Evolutionary conservation across 2,329 filamentous ascomycete species (phyloP).

Genomic region (Calonectria hongkongensis): DNA sequence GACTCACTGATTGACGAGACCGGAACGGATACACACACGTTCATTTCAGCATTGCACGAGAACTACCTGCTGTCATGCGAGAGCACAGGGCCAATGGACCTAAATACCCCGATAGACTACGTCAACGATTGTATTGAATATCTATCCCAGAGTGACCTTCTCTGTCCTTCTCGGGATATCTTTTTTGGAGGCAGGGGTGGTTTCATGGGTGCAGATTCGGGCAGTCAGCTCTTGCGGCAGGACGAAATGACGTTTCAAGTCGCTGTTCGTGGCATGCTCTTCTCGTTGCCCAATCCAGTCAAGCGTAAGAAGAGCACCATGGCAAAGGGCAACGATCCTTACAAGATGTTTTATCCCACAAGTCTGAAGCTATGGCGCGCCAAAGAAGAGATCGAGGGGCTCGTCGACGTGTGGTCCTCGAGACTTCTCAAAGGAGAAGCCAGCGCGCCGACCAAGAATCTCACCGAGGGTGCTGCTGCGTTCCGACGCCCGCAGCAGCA

Average conservation of each 20-base stretch:
- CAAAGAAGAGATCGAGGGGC: constrained; percentile 86
- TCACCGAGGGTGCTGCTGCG: constrained; percentile 68
- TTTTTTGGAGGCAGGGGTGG: constrained; percentile 79
- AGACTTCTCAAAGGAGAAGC: constrained; percentile 75
- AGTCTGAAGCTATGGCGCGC: constrained; percentile 89
- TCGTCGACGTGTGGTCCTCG: constrained; percentile 82
- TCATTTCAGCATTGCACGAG: constrained; percentile 92
- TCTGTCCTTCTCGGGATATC: constrained; percentile 83
- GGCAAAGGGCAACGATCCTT: constrained; percentile 75
- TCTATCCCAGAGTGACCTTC: constrained; percentile 90
- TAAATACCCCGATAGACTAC: constrained; percentile 81
- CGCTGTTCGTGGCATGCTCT: constrained; percentile 89
- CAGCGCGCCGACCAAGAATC: constrained; percentile 58
- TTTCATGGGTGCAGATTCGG: constrained; percentile 72
- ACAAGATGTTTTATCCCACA: constrained; percentile 94
- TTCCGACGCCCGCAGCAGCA: constrained; percentile 67
- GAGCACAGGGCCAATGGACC: constrained; percentile 68
- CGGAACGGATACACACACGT: constrained; percentile 93
- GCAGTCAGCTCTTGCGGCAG: constrained; percentile 86
- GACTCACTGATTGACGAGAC: constrained; percentile 93
- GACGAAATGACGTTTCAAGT: constrained; percentile 97
- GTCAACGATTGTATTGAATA: constrained; percentile 90
- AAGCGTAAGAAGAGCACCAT: constrained; percentile 75
- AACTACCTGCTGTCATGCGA: constrained; percentile 94
- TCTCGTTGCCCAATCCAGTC: constrained; percentile 89